Base-by-base conservation (phyloP, 2,329 filamentous ascomycete genomes). In the Fusarium algeriense region DNA sequence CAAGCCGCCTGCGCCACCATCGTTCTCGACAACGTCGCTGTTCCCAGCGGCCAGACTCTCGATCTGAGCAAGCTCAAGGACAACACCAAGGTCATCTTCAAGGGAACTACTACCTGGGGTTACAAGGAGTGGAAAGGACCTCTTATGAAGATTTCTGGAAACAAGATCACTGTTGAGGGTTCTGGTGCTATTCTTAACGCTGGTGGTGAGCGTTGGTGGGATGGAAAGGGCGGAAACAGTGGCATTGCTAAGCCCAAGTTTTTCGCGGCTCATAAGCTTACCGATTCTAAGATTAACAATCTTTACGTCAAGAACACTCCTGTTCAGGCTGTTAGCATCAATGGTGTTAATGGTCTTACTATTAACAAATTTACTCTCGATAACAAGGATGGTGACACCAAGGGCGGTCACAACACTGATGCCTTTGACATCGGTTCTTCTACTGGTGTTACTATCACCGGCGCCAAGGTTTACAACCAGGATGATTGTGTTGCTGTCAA, bases 401-500 rank as follows among this genome's bases (percentile, higher is more conserved):
- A 71, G 34, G 76, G 76, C 14, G 81, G 78, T 8, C 78, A 86
- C 73, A 90, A 90, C 80, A 90, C 87, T 2, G 88, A 90, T 75
- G 88, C 83, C 6, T 90, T 90, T 70, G 87, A 90, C 61, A 83
- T 90, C 60, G 85, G 86, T 62, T 80, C 78, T 38, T 87, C 84
- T 19, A 81, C 78, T 30, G 82, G 81, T 54, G 81, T 90, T 23
- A 83, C 80, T 40, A 89, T 90, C 50, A 82, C 80, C 17, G 84
- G 83, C 23, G 86, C 86, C 52, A 85, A 81, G 61, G 83, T 90
- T 40, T 84, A 86, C 73, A 90, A 90, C 80, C 88, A 90, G 78
- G 88, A 90, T 60, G 88, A 90, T 72, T 90, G 88, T 71, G 81
- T 90, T 38, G 87, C 88, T 6, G 70, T 87, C 59, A 90, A 88